A percentile compares a stretch with the other conserved stretches of the same genome.
phyloP scores from a whole-genome alignment of 352 stramenopile genomes.

The Phytophthora pistaciae region DNA sequence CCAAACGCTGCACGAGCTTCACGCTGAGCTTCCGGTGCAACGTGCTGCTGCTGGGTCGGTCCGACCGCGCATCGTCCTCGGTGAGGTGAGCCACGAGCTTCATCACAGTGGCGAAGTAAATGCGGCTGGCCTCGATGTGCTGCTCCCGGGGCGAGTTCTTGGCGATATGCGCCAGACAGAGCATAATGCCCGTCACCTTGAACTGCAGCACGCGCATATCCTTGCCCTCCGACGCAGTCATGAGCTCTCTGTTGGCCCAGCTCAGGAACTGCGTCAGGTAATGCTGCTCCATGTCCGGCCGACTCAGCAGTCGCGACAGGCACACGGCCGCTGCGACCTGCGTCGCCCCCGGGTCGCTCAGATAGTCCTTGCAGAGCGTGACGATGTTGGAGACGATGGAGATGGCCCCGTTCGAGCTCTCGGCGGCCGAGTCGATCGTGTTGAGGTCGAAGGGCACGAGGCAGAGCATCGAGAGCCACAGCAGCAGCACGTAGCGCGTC shows the following conservation, averaged over 20 bases:
- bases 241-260: conserved; percentile 87
- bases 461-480: conserved; percentile 98
- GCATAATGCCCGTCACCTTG: conserved; percentile 86
- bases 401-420: conserved; percentile 32
- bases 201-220: conserved; percentile 70
- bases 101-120: conserved; percentile 84
- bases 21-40: conserved; percentile 95
- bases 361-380: conserved; percentile 87
- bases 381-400: conserved; percentile 87
- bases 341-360: conserved; percentile 84
- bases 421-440: conserved; percentile 93
- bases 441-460: conserved; percentile 98
- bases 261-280: conserved; percentile 92
- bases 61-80: conserved; percentile 52
- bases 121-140: conserved; percentile 70
- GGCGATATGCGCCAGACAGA: conserved; percentile 79
- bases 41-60: conserved; percentile 69
- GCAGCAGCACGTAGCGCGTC: conserved; percentile 91
- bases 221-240: conserved; percentile 32
- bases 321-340: conserved; percentile 95
- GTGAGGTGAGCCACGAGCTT: conserved; percentile 68
- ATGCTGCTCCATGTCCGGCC: conserved; percentile 95
- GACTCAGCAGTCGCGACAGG: conserved; percentile 93
- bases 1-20: conserved; percentile 97
- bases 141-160: conserved; percentile 81